phyloP scores from a whole-genome alignment of 2,329 filamentous ascomycete genomes.

The Didymella glomerata region DNA sequence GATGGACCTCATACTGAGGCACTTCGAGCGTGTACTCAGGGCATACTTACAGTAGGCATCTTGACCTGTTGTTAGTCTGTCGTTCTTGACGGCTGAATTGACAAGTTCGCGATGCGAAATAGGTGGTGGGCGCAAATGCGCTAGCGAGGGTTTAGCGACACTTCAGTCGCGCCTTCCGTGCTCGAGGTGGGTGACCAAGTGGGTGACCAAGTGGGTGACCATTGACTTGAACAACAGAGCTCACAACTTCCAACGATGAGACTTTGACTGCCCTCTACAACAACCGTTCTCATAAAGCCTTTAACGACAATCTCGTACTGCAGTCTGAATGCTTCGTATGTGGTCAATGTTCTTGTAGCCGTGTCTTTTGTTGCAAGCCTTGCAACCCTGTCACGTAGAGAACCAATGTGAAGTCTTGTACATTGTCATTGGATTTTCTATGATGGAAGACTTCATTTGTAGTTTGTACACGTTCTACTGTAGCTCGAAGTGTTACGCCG shows the following conservation, averaged over 20 bases:
- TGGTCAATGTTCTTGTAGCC: not conserved
- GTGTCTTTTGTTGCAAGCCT: not conserved
- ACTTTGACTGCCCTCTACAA: not conserved
- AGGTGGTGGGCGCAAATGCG: constrained; percentile 23
- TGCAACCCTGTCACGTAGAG: not conserved
- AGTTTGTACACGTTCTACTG: not conserved
- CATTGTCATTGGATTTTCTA: not conserved
- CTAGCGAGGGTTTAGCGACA: constrained; percentile 28
- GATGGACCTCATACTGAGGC: constrained; percentile 32
- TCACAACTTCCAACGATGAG: not conserved
- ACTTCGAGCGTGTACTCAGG: constrained; percentile 30
- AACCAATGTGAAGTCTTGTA: not conserved
- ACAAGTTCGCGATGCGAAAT: constrained; percentile 33
- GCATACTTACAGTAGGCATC: constrained; percentile 60
- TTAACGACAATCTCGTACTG: not conserved
- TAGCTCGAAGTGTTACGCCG: not conserved
- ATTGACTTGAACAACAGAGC: not conserved
- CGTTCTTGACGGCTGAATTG: constrained; percentile 37
- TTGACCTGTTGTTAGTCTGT: constrained; percentile 43
- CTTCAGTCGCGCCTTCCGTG: constrained; percentile 20
- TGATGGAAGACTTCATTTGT: not conserved
- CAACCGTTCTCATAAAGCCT: not conserved
- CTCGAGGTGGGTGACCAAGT: constrained; percentile 39
- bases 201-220: constrained; percentile 36
- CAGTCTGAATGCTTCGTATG: not conserved